Conservation (phyloP, 1,139 yeast genomes). For the Arxiozyma telluris region DNA sequence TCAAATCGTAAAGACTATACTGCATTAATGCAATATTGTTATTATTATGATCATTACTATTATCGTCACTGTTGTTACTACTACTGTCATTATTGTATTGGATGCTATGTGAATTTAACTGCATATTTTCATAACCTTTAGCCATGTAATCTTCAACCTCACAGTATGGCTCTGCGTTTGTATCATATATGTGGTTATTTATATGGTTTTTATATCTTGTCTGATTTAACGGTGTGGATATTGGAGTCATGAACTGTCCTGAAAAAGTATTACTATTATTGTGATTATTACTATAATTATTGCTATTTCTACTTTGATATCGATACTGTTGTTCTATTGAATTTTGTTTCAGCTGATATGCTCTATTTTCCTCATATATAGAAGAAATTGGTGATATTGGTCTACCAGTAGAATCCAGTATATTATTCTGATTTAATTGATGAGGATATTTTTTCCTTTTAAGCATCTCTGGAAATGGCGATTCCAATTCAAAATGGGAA, state of each 20-base stretch:
- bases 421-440: not conserved
- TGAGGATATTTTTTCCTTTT: conserved; percentile 3
- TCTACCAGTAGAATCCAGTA: not conserved
- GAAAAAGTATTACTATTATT: not conserved
- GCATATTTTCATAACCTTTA: conserved; percentile 13
- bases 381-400: conserved; percentile 5
- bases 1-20: conserved; percentile 14
- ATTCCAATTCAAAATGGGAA: conserved; percentile 7
- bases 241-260: not conserved
- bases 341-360: conserved; percentile 1
- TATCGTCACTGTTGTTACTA: not conserved
- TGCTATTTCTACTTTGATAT: not conserved
- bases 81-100: not conserved
- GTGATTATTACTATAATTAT: not conserved
- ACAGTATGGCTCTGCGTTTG: conserved; percentile 13
- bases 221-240: conserved; percentile 2
- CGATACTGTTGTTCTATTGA: not conserved
- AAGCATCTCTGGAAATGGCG: conserved; percentile 5
- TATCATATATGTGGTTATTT: not conserved
- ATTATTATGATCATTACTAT: not conserved
- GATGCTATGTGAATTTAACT: not conserved
- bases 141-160: conserved; percentile 24
- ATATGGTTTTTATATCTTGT: not conserved
- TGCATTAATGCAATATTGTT: conserved; percentile 5
- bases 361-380: conserved; percentile 1